Base-by-base conservation (phyloP, 1,284 basidiomycete genomes). In the Cronartium ribicola region DNA sequence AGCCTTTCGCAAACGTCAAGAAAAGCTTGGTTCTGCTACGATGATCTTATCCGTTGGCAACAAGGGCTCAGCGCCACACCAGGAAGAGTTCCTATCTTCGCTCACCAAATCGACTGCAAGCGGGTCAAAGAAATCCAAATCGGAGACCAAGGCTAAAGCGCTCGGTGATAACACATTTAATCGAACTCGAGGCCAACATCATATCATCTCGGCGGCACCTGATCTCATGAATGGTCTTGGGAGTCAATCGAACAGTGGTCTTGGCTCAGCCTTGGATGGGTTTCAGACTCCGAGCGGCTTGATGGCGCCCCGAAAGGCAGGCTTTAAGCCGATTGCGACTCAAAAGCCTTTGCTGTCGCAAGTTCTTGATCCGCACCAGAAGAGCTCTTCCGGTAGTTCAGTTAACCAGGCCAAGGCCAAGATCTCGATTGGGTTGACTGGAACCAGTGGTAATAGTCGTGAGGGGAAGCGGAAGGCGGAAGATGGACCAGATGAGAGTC, bases 11-110 rank as follows among this genome's bases (percentile, higher is more conserved):
- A 72, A 72, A 43, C 69, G 69, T 41, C 69, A 72, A 72, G 69
- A 72, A 43, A 72, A 72, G 40, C 44, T 72, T 20, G 63, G 63
- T 1, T 65, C 69, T 22, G 69, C 69, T 20, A 72, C 69, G 48
- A 72, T 72, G 69, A 55, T 72, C 10, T 66, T 72, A 66, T 72
- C 69, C 46, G 69, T 72, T 4, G 69, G 69, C 4, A 72, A 72
- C 69, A 72, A 72, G 37, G 69, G 69, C 5, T 72, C 69, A n/a
- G 69, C 69, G 36, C 69, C 69, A 20, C 69, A 72, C 43, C 69
- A 72, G 36, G 69, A 72, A 39, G 69, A 72, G 51, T 72, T 72
- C 44, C 51, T 72, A 4, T 72, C 69, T 20, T 72, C 69, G n/a
- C 8, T 72, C 13, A 20, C 69, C 17, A 72, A 72, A 48, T 46